These are phyloP conservation scores for Turnera subulata DNA, from an alignment of 345 rosid species.

Conservation along the genomic window DNA sequence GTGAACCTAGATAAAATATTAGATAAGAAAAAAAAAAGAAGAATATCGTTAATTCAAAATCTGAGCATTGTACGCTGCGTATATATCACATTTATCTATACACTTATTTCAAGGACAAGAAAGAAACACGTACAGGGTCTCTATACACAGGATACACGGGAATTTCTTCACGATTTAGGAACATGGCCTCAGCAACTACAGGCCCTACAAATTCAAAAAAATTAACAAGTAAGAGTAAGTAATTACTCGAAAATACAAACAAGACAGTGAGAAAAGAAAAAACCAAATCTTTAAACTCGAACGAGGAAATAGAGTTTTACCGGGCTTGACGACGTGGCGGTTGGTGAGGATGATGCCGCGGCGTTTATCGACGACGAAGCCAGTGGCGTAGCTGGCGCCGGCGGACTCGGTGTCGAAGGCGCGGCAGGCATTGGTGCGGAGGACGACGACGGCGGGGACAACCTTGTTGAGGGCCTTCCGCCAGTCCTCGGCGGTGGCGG, in stretches of 20 bases:
- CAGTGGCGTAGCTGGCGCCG: slow-evolving; percentile 76
- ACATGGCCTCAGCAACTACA: slow-evolving; percentile 92
- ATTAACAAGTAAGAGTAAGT: no score
- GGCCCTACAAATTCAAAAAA: slow-evolving; percentile 47
- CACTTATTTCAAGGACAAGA: no score
- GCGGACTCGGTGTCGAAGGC: slow-evolving; percentile 89
- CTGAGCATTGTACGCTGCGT: no score
- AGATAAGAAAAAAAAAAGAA: background rate
- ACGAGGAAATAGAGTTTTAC: slow-evolving; percentile 21
- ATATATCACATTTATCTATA: no score
- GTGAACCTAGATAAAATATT: slow-evolving; percentile 55
- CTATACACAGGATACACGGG: slow-evolving; percentile 78
- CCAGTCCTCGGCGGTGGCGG: slow-evolving; percentile 89
- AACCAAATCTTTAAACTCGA: background rate
- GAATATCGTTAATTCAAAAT: no score
- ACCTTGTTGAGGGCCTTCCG: slow-evolving; percentile 62
- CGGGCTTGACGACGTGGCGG: slow-evolving; percentile 94
- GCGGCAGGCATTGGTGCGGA: slow-evolving; percentile 78
- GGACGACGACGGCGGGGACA: slow-evolving; percentile 88
- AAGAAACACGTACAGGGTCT: slow-evolving; percentile 64
- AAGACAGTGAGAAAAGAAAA: background rate
- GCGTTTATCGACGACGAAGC: slow-evolving; percentile 81
- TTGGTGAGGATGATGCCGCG: slow-evolving; percentile 95
- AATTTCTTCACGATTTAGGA: slow-evolving; percentile 83
- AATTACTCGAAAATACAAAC: no score